phyloP scores from a whole-genome alignment of 768 basidiomycete genomes.

The Tylopilus sp. region DNA sequence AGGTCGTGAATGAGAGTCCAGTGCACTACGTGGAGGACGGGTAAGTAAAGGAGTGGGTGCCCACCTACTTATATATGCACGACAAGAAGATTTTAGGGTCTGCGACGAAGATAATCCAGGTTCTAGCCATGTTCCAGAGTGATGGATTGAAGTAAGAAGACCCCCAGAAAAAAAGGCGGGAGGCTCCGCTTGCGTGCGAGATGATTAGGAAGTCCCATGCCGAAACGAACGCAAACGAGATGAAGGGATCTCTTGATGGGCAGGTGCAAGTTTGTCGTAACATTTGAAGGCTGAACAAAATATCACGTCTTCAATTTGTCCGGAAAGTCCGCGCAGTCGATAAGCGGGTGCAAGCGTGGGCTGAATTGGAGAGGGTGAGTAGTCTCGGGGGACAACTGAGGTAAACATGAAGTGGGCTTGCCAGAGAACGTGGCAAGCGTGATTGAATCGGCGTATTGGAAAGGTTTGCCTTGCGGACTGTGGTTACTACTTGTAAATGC shows the following conservation, averaged over 20 bases:
- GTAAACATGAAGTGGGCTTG: slow-evolving; percentile 26
- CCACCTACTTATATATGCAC: slow-evolving; percentile 25
- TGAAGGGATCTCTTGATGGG: slow-evolving; percentile 9
- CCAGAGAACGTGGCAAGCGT: slow-evolving; percentile 5
- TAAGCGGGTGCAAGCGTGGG: slow-evolving; percentile 14
- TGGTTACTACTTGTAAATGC: slow-evolving; percentile 23
- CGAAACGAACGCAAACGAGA: slow-evolving; percentile 15
- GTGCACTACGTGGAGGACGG: slow-evolving; percentile 12
- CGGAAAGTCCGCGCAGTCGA: slow-evolving; percentile 20
- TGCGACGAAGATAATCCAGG: slow-evolving; percentile 11
- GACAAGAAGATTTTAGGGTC: slow-evolving; percentile 24
- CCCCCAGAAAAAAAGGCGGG: slow-evolving; percentile 29
- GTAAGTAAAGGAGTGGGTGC: neutral
- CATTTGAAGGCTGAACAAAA: slow-evolving; percentile 7
- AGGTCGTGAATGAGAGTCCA: slow-evolving; percentile 7
- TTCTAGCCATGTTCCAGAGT: slow-evolving; percentile 23
- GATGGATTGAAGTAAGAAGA: slow-evolving; percentile 32
- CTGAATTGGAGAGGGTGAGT: slow-evolving; percentile 5
- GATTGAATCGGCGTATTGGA: slow-evolving; percentile 24
- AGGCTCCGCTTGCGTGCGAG: slow-evolving; percentile 11
- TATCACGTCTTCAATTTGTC: slow-evolving; percentile 34
- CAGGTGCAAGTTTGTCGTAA: neutral
- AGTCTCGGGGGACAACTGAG: slow-evolving; percentile 22
- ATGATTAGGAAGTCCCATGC: slow-evolving; percentile 19
- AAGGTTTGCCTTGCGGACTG: slow-evolving; percentile 31